Evolutionary conservation across 352 stramenopile genomes (phyloP).

Genomic region (Stramenopiles sp.): DNA sequence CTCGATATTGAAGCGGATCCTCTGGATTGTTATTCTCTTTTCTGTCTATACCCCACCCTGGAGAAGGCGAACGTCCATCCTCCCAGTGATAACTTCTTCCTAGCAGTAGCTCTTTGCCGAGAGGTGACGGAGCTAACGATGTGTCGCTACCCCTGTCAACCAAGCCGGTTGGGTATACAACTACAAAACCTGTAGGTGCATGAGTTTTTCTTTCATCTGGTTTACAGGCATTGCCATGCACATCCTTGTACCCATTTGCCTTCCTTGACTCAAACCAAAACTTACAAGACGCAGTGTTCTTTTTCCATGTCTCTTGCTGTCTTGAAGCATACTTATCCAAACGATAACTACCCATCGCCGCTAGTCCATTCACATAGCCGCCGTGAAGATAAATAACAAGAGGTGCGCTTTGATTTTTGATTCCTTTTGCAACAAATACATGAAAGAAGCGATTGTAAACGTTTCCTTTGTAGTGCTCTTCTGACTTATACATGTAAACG

Average conservation of each 20-base stretch:
- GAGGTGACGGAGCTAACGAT: not conserved
- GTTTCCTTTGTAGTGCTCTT: not conserved
- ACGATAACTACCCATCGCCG: not conserved
- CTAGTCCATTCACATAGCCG: not conserved
- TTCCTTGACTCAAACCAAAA: not conserved
- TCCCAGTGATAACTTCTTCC: conserved; percentile 5
- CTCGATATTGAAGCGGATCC: not conserved
- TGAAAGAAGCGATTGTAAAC: not conserved
- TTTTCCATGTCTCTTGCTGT: not conserved
- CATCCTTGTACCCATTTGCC: not conserved
- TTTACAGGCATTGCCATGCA: not conserved
- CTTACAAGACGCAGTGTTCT: conserved; percentile 6
- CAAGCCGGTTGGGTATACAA: not conserved
- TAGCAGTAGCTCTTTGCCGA: not conserved
- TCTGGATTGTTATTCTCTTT: not conserved
- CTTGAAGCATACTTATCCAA: not conserved
- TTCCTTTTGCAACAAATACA: not conserved
- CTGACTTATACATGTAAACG: not conserved
- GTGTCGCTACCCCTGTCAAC: not conserved
- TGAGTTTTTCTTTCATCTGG: not conserved
- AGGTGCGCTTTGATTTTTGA: not conserved
- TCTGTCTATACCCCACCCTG: not conserved
- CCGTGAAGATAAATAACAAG: not conserved
- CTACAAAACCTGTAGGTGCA: not conserved
- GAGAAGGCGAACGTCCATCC: not conserved